Percentiles rank a stretch among this genome's conserved stretches.
These are phyloP conservation scores for Tolypocladium guangdongense DNA, from an alignment of 2,329 filamentous ascomycete genomes.

Conservation along the genomic window DNA sequence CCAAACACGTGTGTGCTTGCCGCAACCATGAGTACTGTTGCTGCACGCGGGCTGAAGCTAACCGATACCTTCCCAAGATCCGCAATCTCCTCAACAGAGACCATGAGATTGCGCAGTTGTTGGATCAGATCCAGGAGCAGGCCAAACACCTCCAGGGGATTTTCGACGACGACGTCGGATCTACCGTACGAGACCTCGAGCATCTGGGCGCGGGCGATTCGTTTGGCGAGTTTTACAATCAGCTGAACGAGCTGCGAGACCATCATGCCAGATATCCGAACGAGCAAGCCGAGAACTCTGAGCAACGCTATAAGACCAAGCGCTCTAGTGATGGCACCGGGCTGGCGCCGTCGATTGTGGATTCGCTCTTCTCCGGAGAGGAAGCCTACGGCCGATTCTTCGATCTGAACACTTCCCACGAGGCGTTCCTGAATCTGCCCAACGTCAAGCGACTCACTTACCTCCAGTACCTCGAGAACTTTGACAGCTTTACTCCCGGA, in stretches of 20 bases:
- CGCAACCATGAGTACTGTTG: not conserved
- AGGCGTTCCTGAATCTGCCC: conserved; percentile 81
- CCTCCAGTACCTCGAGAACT: conserved; percentile 82
- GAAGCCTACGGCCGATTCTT: conserved; percentile 90
- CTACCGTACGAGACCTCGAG: conserved; percentile 69
- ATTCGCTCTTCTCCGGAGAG: conserved; percentile 90
- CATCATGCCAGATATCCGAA: conserved; percentile 90
- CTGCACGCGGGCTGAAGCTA: conserved; percentile 5
- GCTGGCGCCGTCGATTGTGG: conserved; percentile 56
- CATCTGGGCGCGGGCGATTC: conserved; percentile 74
- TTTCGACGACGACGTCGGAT: conserved; percentile 68
- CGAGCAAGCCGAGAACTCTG: conserved; percentile 89
- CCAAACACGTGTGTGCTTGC: conserved; percentile 58
- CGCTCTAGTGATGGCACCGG: conserved; percentile 54
- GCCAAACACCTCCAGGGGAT: conserved; percentile 70
- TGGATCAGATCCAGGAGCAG: conserved; percentile 79
- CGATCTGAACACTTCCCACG: conserved; percentile 74
- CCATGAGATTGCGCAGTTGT: conserved; percentile 80
- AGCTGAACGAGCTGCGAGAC: conserved; percentile 68
- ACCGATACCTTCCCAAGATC: conserved; percentile 42
- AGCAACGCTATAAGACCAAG: conserved; percentile 74
- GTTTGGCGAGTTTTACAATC: conserved; percentile 84
- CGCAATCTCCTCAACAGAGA: conserved; percentile 83
- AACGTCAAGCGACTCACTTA: conserved; percentile 79
- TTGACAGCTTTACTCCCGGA: conserved; percentile 74